phyloP scores from a whole-genome alignment of 169 alveolate species.

The Ichthyophthirius multifiliis region DNA sequence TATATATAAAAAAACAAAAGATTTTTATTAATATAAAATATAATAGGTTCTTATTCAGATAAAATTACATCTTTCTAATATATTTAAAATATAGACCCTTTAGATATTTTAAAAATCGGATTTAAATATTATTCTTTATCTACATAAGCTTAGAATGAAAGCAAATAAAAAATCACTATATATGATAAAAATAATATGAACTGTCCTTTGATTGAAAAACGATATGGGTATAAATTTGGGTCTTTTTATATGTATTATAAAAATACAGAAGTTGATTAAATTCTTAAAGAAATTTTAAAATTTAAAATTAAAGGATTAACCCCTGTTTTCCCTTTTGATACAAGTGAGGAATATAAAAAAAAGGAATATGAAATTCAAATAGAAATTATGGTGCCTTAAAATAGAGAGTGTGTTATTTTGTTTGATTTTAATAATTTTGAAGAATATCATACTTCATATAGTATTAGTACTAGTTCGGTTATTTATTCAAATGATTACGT shows the following conservation, averaged over 20 bases:
- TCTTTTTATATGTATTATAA: slow-evolving; percentile 4
- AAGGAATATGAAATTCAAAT: background rate
- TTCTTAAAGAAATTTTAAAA: background rate
- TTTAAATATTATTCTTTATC: background rate
- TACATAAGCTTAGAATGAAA: background rate
- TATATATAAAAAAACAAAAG: background rate
- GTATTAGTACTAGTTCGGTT: background rate
- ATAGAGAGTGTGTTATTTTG: slow-evolving; percentile 1
- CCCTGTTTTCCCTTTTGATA: background rate
- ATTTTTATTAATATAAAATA: background rate
- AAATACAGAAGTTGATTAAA: background rate
- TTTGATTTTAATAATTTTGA: background rate
- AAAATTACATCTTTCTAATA: background rate
- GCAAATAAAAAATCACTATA: background rate
- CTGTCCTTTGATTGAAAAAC: background rate
- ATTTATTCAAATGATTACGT: background rate
- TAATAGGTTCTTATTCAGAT: background rate
- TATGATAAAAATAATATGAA: background rate
- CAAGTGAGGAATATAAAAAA: background rate
- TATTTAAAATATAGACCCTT: background rate
- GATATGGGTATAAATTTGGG: background rate
- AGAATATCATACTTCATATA: background rate
- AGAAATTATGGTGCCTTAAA: background rate
- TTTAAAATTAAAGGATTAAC: slow-evolving; percentile 3
- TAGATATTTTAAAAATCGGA: background rate